These are phyloP conservation scores for Hypholoma fasciculare DNA, from an alignment of 768 basidiomycete genomes.

Conservation along the genomic window DNA sequence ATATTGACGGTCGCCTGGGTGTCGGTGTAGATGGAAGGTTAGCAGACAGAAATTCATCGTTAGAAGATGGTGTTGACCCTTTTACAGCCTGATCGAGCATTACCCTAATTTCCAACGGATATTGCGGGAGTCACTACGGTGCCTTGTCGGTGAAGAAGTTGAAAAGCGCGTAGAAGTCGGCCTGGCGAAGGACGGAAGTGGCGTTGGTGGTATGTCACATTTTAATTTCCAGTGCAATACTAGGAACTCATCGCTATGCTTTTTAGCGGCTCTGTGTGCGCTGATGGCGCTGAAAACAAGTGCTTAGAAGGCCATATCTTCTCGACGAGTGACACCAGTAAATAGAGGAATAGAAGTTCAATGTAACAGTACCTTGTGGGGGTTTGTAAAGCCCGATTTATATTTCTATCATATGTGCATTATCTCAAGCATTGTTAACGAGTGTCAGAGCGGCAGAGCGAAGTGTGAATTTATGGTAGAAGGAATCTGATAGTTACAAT, in stretches of 20 bases:
- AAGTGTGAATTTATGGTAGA: no score
- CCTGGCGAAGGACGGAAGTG: constrained; percentile 96
- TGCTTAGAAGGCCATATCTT: background rate
- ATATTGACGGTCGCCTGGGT: constrained; percentile 50
- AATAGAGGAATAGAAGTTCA: background rate
- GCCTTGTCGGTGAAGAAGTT: constrained; percentile 76
- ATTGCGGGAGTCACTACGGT: constrained; percentile 72
- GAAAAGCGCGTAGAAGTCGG: constrained; percentile 85
- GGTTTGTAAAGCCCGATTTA: constrained; percentile 1
- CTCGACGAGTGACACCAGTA: background rate
- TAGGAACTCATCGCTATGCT: constrained; percentile 5
- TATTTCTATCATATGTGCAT: background rate
- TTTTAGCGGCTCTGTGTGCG: constrained; percentile 82
- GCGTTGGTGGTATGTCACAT: constrained; percentile 81
- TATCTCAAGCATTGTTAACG: background rate
- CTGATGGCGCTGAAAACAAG: constrained; percentile 69
- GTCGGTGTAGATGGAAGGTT: constrained; percentile 96
- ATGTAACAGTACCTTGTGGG: constrained; percentile 5
- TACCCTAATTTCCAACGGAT: constrained; percentile 85
- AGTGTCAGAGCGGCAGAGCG: background rate
- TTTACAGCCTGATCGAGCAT: constrained; percentile 78
- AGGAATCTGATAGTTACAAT: no score
- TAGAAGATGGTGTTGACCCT: background rate
- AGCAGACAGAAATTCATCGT: background rate
- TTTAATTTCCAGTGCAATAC: constrained; percentile 2